Evolutionary conservation across 768 basidiomycete species (phyloP).

Genomic region (Fomitopsis pulvina): DNA sequence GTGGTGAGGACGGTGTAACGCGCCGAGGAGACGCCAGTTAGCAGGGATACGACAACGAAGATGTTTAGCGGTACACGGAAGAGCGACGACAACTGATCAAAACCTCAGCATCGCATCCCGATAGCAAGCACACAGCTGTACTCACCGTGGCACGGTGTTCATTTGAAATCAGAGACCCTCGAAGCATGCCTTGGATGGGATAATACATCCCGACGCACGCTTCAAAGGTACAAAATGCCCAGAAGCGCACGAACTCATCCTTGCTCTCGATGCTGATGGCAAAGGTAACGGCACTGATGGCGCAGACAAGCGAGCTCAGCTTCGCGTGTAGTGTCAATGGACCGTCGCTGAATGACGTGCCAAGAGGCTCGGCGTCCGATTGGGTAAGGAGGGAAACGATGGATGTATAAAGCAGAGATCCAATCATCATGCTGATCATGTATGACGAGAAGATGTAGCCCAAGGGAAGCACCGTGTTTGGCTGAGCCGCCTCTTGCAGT

Average conservation of each 20-base stretch:
- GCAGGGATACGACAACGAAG: constrained; percentile 62
- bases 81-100: constrained; percentile 50
- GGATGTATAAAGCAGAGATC: constrained; percentile 61
- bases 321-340: constrained; percentile 58
- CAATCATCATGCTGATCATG: constrained; percentile 81
- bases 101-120: background rate
- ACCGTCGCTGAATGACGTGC: constrained; percentile 23
- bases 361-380: constrained; percentile 6
- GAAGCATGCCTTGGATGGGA: constrained; percentile 69
- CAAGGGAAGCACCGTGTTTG: constrained; percentile 45
- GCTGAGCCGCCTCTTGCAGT: constrained; percentile 52
- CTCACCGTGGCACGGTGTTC: constrained; percentile 71
- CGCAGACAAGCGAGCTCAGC: constrained; percentile 58
- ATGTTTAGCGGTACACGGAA: constrained; percentile 73
- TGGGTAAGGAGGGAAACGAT: constrained; percentile 24
- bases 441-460: constrained; percentile 78
- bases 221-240: constrained; percentile 71
- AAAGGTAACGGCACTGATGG: constrained; percentile 49
- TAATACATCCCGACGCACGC: constrained; percentile 78
- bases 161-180: constrained; percentile 58
- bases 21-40: constrained; percentile 64
- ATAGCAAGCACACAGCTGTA: constrained; percentile 1
- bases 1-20: constrained; percentile 54
- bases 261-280: constrained; percentile 38
- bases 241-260: constrained; percentile 50